Evolutionary conservation across 2,329 filamentous ascomycete genomes (phyloP).

Genomic region (Trichoderma citrinoviride): DNA sequence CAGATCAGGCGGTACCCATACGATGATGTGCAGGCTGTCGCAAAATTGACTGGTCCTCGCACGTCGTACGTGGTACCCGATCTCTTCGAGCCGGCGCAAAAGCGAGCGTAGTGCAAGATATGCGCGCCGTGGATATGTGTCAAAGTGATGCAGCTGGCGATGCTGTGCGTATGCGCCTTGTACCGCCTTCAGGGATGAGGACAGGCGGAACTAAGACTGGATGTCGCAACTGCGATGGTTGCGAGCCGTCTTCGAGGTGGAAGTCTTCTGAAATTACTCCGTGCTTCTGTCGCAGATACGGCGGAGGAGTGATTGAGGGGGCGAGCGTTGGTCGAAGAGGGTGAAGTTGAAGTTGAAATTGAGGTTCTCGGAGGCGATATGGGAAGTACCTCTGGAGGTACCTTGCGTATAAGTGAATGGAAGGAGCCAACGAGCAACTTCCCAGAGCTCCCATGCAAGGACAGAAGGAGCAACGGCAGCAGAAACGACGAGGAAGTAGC

Average conservation of each 20-base stretch:
- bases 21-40: background rate
- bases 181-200: constrained; percentile 2
- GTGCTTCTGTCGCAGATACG: background rate
- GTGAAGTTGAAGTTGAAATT: background rate
- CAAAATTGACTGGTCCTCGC: background rate
- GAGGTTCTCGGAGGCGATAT: background rate
- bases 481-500: background rate
- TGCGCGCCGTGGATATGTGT: constrained; percentile 12
- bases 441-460: background rate
- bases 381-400: background rate
- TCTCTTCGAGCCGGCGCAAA: constrained; percentile 2
- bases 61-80: constrained; percentile 13
- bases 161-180: constrained; percentile 16
- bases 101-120: constrained; percentile 22
- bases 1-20: background rate
- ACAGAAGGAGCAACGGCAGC: constrained; percentile 1
- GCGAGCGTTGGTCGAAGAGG: background rate
- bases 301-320: background rate
- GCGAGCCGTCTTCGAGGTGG: background rate
- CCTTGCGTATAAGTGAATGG: constrained; percentile 18
- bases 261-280: too few relatives aligned
- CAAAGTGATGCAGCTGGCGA: constrained; percentile 11
- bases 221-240: background rate
- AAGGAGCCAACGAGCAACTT: constrained; percentile 1
- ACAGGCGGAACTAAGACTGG: background rate